Conservation (phyloP, 1,284 basidiomycete species). For the Ceratobasidium sp. region DNA sequence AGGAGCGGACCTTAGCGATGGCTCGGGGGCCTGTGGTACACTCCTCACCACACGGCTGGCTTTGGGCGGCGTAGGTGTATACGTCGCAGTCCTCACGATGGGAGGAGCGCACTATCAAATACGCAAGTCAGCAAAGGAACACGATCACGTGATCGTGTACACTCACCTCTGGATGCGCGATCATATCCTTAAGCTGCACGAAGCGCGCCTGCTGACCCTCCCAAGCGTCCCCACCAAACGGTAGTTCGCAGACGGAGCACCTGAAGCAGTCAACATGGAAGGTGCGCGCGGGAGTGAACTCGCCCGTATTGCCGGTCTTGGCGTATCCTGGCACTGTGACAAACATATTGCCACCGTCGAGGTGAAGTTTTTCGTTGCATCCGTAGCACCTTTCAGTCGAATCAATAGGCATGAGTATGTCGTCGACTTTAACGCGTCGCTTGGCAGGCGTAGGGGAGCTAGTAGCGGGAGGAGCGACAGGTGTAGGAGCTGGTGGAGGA, state of each 20-base stretch:
- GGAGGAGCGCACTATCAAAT: constrained; percentile 32
- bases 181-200: constrained; percentile 36
- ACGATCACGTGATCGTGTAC: constrained; percentile 26
- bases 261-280: constrained; percentile 40
- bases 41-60: constrained; percentile 17
- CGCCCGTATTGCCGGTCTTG: constrained; percentile 37
- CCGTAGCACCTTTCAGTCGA: constrained; percentile 26
- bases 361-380: constrained; percentile 33
- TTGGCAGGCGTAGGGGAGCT: constrained; percentile 15
- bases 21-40: constrained; percentile 16
- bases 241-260: constrained; percentile 38
- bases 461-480: background rate
- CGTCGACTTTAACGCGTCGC: constrained; percentile 34
- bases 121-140: background rate
- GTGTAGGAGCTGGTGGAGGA: constrained; percentile 21
- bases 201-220: constrained; percentile 38
- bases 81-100: constrained; percentile 37
- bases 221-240: constrained; percentile 38
- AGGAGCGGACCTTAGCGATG: constrained; percentile 27
- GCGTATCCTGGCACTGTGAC: constrained; percentile 37
- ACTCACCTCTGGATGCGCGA: constrained; percentile 40
- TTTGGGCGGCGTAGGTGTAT: constrained; percentile 30
- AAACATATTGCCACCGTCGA: constrained; percentile 40
- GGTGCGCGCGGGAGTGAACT: constrained; percentile 26
- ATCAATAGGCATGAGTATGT: constrained; percentile 35